A percentile compares a stretch with the other conserved stretches of the same genome.
phyloP scores from a whole-genome alignment of 495 filamentous ascomycete species.

The Daldinia vernicosa region DNA sequence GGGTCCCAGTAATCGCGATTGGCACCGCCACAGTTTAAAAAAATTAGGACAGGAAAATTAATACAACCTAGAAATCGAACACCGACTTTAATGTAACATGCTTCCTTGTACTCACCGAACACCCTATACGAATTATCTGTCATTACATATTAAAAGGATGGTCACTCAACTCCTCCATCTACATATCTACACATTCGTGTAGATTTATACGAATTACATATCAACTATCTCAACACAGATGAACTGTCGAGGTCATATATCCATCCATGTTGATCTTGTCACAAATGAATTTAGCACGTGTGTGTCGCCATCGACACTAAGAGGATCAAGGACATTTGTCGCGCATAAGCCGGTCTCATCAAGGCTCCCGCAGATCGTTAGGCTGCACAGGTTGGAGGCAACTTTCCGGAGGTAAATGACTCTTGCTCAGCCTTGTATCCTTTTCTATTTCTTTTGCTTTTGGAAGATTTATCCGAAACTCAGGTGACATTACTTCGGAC shows the following conservation, averaged over 20 bases:
- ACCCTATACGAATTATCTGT: constrained; percentile 17
- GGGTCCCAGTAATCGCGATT: constrained; percentile 41
- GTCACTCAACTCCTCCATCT: neutral
- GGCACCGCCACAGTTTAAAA: constrained; percentile 39
- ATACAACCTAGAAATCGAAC: constrained; percentile 6
- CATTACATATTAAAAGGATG: neutral
- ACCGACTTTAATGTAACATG: constrained; percentile 13
- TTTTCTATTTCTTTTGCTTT: neutral
- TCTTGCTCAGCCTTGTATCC: constrained; percentile 22
- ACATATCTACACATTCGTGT: neutral
- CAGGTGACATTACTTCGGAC: neutral
- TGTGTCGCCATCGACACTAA: constrained; percentile 18
- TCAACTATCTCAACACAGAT: neutral
- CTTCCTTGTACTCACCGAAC: constrained; percentile 10
- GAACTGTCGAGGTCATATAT: neutral
- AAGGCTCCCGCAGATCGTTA: constrained; percentile 28
- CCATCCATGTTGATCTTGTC: constrained; percentile 11
- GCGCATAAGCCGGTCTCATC: constrained; percentile 23
- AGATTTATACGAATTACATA: constrained; percentile 1
- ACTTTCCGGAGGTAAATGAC: constrained; percentile 15
- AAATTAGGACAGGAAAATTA: constrained; percentile 3
- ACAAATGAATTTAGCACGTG: constrained; percentile 37
- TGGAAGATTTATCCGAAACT: constrained; percentile 3
- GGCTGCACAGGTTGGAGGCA: constrained; percentile 23
- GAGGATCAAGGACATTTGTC: constrained; percentile 9